These are phyloP conservation scores for Spathaspora girioi DNA, from an alignment of 805 yeast genomes.

Conservation along the genomic window DNA sequence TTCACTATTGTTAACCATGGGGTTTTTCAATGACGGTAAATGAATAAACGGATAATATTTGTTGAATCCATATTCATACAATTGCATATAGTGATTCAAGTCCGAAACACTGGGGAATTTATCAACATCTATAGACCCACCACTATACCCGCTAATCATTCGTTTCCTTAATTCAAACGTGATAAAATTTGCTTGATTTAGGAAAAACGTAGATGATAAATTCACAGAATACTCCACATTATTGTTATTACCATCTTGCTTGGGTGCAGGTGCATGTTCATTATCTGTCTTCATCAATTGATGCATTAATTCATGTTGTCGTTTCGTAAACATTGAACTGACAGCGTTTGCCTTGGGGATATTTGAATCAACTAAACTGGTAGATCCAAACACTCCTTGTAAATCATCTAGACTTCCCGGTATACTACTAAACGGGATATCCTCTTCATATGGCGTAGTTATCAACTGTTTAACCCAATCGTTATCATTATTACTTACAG, in stretches of 20 bases:
- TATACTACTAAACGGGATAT: conserved; percentile 40
- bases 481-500: conserved; percentile 20
- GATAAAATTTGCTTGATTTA: conserved; percentile 18
- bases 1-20: conserved; percentile 39
- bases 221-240: conserved; percentile 3
- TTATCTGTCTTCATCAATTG: conserved; percentile 1
- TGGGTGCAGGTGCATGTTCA: not conserved
- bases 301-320: conserved; percentile 6
- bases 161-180: conserved; percentile 49
- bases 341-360: conserved; percentile 1
- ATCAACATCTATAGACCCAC: conserved; percentile 32
- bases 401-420: conserved; percentile 5
- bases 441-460: conserved; percentile 51
- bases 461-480: conserved; percentile 74
- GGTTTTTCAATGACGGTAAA: conserved; percentile 50
- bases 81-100: conserved; percentile 68
- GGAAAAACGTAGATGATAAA: conserved; percentile 1
- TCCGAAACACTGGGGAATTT: conserved; percentile 77
- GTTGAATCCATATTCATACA: conserved; percentile 76
- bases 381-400: conserved; percentile 5
- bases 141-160: conserved; percentile 36
- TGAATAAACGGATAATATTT: conserved; percentile 84
- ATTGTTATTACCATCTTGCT: not conserved
- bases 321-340: not conserved
- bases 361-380: conserved; percentile 4